Conservation (phyloP, 2,329 filamentous ascomycete species). For the Fusarium nodosum region DNA sequence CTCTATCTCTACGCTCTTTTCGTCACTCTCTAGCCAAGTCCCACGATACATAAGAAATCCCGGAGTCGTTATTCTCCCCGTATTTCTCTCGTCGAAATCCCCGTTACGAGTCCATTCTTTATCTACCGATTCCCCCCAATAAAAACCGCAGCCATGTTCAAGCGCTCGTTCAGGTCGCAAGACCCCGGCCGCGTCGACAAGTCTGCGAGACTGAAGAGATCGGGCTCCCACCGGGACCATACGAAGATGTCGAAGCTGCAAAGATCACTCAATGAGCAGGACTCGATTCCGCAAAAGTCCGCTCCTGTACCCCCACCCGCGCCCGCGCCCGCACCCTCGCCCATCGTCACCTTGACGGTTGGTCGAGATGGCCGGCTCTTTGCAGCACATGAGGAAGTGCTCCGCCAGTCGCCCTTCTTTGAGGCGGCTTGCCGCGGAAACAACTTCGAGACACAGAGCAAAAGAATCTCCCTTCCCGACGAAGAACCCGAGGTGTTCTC, state of each 20-base stretch:
- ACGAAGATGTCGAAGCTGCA: conserved; percentile 88
- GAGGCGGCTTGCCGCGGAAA: conserved; percentile 77
- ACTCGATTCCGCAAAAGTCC: conserved; percentile 52
- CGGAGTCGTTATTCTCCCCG: conserved; percentile 37
- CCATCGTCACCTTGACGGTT: conserved; percentile 89
- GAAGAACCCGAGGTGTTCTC: conserved; percentile 95
- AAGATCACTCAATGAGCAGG: conserved; percentile 78
- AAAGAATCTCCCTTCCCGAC: conserved; percentile 78
- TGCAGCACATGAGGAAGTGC: conserved; percentile 93
- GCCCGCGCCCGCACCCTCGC: conserved; percentile 62
- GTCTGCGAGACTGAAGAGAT: conserved; percentile 82
- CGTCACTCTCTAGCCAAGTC: conserved; percentile 64
- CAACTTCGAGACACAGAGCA: conserved; percentile 81
- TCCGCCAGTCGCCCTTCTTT: conserved; percentile 89
- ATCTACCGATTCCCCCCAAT: conserved; percentile 34
- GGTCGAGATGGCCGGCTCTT: conserved; percentile 89
- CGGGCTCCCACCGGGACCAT: conserved; percentile 72
- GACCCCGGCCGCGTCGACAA: conserved; percentile 84
- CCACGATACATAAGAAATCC: conserved; percentile 42
- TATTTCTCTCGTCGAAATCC: conserved; percentile 32
- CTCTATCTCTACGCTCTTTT: conserved; percentile 62
- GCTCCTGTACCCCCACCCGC: conserved; percentile 35
- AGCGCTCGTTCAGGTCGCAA: conserved; percentile 86
- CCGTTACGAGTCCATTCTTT: conserved; percentile 50
- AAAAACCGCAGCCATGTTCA: conserved; percentile 79